Evolutionary conservation across 2,329 filamentous ascomycete species (phyloP).

Genomic region (Monosporascus cannonballus): DNA sequence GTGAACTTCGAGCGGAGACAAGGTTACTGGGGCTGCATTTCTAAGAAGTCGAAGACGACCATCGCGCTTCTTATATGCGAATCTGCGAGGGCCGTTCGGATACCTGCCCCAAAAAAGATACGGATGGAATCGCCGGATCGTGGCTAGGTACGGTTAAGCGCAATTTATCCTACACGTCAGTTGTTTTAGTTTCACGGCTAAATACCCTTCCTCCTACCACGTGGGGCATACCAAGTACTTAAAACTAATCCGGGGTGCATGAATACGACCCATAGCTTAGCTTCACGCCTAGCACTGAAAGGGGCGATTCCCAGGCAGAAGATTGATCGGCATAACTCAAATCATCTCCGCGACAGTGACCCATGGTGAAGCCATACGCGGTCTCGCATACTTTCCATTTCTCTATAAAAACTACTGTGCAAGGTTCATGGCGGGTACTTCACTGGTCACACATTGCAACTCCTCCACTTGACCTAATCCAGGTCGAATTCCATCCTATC

Average conservation of each 20-base stretch:
- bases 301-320: too few species aligned
- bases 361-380: too few species aligned
- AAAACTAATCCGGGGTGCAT: not conserved
- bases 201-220: not conserved
- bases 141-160: not conserved
- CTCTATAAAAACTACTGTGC: too few species aligned
- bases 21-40: not conserved
- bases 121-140: not conserved
- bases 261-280: not conserved
- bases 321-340: too few species aligned
- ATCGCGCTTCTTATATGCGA: not conserved
- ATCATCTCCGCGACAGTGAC: too few species aligned
- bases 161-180: not conserved
- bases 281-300: too few species aligned
- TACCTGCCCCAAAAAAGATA: not conserved
- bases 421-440: too few species aligned
- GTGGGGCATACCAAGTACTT: not conserved
- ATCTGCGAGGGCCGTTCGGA: not conserved
- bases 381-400: too few species aligned
- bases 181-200: not conserved
- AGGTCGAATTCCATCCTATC: too few species aligned
- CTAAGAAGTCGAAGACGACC: not conserved
- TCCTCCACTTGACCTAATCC: too few species aligned
- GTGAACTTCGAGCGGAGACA: not conserved
- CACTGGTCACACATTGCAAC: too few species aligned